phyloP scores from a whole-genome alignment of 345 rosid species.

The Bruguiera gymnorhiza region DNA sequence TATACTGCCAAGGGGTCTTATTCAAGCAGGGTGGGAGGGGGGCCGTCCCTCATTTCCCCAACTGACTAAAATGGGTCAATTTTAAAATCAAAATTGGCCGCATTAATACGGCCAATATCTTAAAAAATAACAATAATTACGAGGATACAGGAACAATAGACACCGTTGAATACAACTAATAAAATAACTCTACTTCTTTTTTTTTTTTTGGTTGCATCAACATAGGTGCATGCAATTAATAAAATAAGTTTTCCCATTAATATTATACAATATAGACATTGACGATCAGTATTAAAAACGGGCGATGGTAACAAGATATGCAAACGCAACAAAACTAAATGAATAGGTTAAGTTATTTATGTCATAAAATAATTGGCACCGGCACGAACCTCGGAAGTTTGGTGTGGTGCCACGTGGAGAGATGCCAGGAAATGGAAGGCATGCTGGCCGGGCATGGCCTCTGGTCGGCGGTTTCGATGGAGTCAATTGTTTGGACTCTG shows the following conservation, averaged over 20 bases:
- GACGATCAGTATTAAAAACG: too few species aligned
- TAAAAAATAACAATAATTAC: too few species aligned
- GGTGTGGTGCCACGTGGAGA: constrained; percentile 44
- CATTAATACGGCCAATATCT: too few species aligned
- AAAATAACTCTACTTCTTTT: too few species aligned
- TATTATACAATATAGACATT: too few species aligned
- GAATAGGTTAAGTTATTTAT: not conserved
- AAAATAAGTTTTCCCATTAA: too few species aligned
- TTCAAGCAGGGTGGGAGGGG: constrained; percentile 7
- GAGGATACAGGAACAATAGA: too few species aligned
- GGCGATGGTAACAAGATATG: too few species aligned
- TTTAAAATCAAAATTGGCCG: constrained; percentile 11
- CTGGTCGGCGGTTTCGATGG: constrained; percentile 28
- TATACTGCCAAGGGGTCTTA: constrained; percentile 12
- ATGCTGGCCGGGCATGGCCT: constrained; percentile 24
- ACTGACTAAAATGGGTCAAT: constrained; percentile 21
- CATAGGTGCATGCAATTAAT: too few species aligned
- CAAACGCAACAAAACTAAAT: too few species aligned
- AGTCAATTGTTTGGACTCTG: constrained; percentile 20
- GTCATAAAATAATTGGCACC: constrained; percentile 18
- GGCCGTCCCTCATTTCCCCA: constrained; percentile 25
- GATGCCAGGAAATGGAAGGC: constrained; percentile 15
- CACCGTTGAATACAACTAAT: too few species aligned
- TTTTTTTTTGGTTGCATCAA: too few species aligned
- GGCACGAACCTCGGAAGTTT: constrained; percentile 26